These are phyloP conservation scores for Pseudozyma tsukubaensis DNA, from an alignment of 1,284 basidiomycete species.

Conservation along the genomic window DNA sequence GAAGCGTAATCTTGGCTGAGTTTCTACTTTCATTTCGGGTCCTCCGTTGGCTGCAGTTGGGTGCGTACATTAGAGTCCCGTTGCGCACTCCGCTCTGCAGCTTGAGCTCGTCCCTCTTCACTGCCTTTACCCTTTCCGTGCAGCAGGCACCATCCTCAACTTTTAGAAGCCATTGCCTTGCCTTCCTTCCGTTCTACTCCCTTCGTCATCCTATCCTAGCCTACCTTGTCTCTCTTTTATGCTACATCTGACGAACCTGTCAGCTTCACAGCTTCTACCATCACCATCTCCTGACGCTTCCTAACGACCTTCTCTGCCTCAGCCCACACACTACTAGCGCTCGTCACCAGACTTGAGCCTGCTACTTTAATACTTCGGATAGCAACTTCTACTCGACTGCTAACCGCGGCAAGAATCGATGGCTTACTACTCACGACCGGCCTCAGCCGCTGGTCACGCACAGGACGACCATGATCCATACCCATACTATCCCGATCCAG, in stretches of 20 bases:
- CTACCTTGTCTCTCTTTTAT: background rate
- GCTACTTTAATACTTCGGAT: background rate
- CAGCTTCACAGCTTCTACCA: background rate
- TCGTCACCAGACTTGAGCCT: background rate
- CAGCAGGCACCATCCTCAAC: background rate
- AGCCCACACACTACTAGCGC: background rate
- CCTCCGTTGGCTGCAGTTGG: background rate
- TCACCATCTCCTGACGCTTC: background rate
- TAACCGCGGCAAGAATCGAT: background rate
- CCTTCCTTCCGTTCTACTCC: background rate
- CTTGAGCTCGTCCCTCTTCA: background rate
- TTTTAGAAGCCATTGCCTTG: background rate
- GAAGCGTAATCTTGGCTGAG: conserved; percentile 23
- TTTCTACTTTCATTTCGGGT: conserved; percentile 14
- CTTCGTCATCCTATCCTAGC: background rate
- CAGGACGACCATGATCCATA: conserved; percentile 34
- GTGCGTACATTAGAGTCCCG: background rate
- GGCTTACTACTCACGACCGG: conserved; percentile 31
- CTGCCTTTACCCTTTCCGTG: background rate
- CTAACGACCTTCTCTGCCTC: background rate
- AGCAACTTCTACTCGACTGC: background rate
- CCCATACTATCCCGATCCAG: conserved; percentile 49
- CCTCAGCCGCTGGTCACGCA: conserved; percentile 31
- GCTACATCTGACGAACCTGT: background rate
- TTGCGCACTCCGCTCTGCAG: background rate